A percentile compares a stretch with the other conserved stretches of the same genome.
These are phyloP conservation scores for Botrytis elliptica DNA, from an alignment of 2,329 filamentous ascomycete genomes.

Conservation along the genomic window DNA sequence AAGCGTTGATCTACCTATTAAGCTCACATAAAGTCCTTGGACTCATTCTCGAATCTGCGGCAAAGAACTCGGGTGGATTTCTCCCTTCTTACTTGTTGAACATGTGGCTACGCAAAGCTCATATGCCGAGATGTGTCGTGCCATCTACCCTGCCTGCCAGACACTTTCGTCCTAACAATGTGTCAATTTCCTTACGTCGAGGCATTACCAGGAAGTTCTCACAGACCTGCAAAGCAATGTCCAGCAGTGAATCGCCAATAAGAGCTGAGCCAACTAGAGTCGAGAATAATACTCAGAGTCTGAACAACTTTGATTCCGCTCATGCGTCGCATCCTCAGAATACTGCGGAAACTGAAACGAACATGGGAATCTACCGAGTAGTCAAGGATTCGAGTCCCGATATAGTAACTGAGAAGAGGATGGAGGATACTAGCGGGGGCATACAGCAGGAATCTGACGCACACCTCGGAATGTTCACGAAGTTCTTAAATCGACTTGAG, in stretches of 20 bases:
- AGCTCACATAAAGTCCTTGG: not conserved
- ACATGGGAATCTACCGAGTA: not conserved
- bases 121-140: not conserved
- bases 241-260: not conserved
- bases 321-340: not conserved
- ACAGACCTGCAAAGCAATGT: not conserved
- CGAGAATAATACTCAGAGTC: not conserved
- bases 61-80: not conserved
- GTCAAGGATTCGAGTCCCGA: not conserved
- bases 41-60: conserved; percentile 7
- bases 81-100: not conserved
- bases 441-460: not conserved
- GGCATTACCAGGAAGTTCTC: not conserved
- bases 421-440: not conserved
- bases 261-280: not conserved
- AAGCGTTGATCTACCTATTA: not conserved
- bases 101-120: conserved; percentile 8
- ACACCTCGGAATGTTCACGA: not conserved
- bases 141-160: not conserved
- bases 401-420: not conserved
- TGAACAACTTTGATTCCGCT: not conserved
- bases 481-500: not conserved
- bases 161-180: not conserved
- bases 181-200: not conserved
- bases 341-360: not conserved